A percentile compares a stretch with the other conserved stretches of the same genome.
Conservation (phyloP, 192 early-diverging fungal genomes). For the Coemansia sp. region DNA sequence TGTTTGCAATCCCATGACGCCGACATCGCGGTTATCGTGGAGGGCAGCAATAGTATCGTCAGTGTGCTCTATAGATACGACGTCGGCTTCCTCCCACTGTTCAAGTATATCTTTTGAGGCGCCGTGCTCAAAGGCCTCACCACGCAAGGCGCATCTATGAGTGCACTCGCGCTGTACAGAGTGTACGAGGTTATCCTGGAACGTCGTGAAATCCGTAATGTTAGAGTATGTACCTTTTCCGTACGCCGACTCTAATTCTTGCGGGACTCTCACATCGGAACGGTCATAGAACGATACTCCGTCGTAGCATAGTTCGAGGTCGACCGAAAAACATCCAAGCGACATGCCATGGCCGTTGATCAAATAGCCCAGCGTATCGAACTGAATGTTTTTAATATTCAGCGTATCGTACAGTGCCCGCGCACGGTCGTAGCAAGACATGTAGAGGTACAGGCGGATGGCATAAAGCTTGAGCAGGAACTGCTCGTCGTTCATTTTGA, state of each 20-base stretch:
- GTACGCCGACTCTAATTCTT: slow-evolving; percentile 83
- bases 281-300: slow-evolving; percentile 73
- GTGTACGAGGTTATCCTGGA: slow-evolving; percentile 65
- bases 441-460: slow-evolving; percentile 73
- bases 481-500: slow-evolving; percentile 73
- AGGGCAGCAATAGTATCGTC: slow-evolving; percentile 37
- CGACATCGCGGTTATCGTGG: slow-evolving; percentile 74
- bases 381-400: slow-evolving; percentile 90
- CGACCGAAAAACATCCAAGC: slow-evolving; percentile 39
- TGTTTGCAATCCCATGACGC: slow-evolving; percentile 56
- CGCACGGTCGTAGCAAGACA: slow-evolving; percentile 65
- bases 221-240: slow-evolving; percentile 86
- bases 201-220: slow-evolving; percentile 84
- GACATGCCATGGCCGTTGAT: slow-evolving; percentile 32
- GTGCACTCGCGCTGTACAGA: slow-evolving; percentile 76
- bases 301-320: slow-evolving; percentile 58
- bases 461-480: slow-evolving; percentile 87
- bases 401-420: slow-evolving; percentile 65
- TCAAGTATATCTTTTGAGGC: slow-evolving; percentile 55
- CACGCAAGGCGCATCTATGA: slow-evolving; percentile 62
- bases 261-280: slow-evolving; percentile 79
- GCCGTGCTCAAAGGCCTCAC: slow-evolving; percentile 59
- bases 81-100: slow-evolving; percentile 59
- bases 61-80: slow-evolving; percentile 57
- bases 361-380: slow-evolving; percentile 77